Conservation (phyloP, 345 rosid genomes). For the Trapa incisa region DNA sequence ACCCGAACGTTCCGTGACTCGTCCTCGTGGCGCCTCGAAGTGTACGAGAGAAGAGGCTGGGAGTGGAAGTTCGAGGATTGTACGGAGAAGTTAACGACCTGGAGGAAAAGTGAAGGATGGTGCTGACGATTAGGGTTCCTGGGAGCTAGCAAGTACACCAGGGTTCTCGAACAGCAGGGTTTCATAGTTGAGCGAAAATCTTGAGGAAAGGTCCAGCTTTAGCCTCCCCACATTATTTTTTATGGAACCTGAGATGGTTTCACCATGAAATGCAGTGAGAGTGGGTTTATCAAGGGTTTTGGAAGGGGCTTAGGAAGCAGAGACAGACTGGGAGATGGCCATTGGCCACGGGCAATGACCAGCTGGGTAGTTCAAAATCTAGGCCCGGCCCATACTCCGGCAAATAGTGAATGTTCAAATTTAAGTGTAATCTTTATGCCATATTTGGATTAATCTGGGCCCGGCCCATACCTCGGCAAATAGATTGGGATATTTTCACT, state of each 20-base stretch:
- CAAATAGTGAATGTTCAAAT: too few relatives aligned
- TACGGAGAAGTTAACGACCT: conserved; percentile 27
- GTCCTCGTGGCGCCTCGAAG: conserved; percentile 27
- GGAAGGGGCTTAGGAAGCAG: background rate
- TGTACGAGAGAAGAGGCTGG: conserved; percentile 4
- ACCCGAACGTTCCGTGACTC: conserved; percentile 45
- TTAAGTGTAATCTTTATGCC: too few relatives aligned
- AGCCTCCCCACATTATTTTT: background rate
- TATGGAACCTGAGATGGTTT: background rate
- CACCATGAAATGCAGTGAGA: background rate
- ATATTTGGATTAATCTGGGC: too few relatives aligned
- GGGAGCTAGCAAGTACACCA: background rate
- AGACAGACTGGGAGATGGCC: too few relatives aligned
- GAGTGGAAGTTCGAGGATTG: conserved; percentile 1
- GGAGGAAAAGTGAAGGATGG: conserved; percentile 15
- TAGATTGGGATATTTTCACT: too few relatives aligned
- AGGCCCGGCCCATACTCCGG: too few relatives aligned
- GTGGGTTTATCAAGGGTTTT: conserved; percentile 2
- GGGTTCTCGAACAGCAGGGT: conserved; percentile 7
- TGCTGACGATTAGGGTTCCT: conserved; percentile 19
- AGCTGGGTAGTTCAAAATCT: too few relatives aligned
- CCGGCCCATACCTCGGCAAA: too few relatives aligned
- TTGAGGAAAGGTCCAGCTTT: too few relatives aligned
- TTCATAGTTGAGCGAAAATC: conserved; percentile 3
- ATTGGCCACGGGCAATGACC: too few relatives aligned